Conservation (phyloP, 805 yeast genomes). For the Saturnispora halmiae region DNA sequence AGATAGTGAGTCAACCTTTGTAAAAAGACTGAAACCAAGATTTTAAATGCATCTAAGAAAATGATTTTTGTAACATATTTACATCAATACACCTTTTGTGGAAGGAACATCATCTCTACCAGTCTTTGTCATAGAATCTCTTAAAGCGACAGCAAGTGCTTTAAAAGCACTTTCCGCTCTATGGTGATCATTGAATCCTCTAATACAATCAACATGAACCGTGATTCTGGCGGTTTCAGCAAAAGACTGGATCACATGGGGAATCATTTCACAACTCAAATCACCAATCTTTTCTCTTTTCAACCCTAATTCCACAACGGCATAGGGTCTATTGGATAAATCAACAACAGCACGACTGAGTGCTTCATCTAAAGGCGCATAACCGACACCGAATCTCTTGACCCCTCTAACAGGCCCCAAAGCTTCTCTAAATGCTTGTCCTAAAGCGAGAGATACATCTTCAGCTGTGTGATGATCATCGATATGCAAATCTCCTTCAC, state of each 20-base stretch:
- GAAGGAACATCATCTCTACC: slow-evolving; percentile 91
- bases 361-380: slow-evolving; percentile 96
- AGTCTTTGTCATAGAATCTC: slow-evolving; percentile 72
- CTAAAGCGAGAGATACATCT: slow-evolving; percentile 89
- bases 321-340: slow-evolving; percentile 84
- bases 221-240: slow-evolving; percentile 89
- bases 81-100: slow-evolving; percentile 89
- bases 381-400: slow-evolving; percentile 85
- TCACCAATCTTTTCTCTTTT: slow-evolving; percentile 92
- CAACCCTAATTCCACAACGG: slow-evolving; percentile 81
- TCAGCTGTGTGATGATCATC: slow-evolving; percentile 98
- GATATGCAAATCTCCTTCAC: slow-evolving; percentile 89
- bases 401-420: slow-evolving; percentile 85
- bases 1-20: no score
- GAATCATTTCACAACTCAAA: slow-evolving; percentile 90
- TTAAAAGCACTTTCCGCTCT: slow-evolving; percentile 94
- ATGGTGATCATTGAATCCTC: slow-evolving; percentile 95
- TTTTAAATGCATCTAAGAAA: no score
- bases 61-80: no score
- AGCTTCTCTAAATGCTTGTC: slow-evolving; percentile 82
- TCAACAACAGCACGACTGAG: slow-evolving; percentile 94
- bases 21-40: no score
- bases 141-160: slow-evolving; percentile 87
- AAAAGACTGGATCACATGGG: slow-evolving; percentile 92
- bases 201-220: slow-evolving; percentile 84